These are phyloP conservation scores for Apiospora pterosperma DNA, from an alignment of 2,329 filamentous ascomycete species.

Conservation along the genomic window DNA sequence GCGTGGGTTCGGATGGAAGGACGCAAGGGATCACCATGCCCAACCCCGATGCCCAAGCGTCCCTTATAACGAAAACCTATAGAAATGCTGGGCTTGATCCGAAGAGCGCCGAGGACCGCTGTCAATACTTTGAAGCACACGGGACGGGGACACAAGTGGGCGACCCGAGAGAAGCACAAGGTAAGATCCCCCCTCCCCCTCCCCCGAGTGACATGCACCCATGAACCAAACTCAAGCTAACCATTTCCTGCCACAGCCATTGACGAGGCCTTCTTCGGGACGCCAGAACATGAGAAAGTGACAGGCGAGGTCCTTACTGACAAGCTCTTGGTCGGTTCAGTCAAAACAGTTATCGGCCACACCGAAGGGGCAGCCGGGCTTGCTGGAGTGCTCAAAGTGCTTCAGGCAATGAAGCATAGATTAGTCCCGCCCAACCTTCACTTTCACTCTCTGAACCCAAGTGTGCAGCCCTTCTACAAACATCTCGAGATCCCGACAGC, in stretches of 20 bases:
- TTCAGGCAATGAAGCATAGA: constrained; percentile 37
- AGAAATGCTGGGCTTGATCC: constrained; percentile 36
- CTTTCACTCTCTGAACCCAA: constrained; percentile 36
- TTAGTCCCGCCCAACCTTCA: constrained; percentile 41
- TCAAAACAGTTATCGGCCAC: constrained; percentile 46
- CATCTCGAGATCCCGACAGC: constrained; percentile 31
- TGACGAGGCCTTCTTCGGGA: constrained; percentile 35
- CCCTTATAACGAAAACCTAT: constrained; percentile 43
- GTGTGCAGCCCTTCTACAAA: constrained; percentile 32
- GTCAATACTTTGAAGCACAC: constrained; percentile 47
- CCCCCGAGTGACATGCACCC: not conserved
- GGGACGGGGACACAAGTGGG: constrained; percentile 37
- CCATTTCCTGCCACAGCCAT: constrained; percentile 38
- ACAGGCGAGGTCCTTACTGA: not conserved
- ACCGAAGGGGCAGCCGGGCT: constrained; percentile 47
- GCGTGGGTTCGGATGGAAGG: constrained; percentile 47
- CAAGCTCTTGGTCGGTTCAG: constrained; percentile 36
- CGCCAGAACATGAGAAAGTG: not conserved
- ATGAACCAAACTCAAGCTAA: not conserved
- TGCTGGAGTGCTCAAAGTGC: constrained; percentile 43
- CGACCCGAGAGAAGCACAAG: constrained; percentile 18
- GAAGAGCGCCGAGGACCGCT: constrained; percentile 26
- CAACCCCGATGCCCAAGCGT: constrained; percentile 39
- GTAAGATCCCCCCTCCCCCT: not conserved
- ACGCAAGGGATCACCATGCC: constrained; percentile 55